Percentiles rank a stretch among this genome's conserved stretches.
Evolutionary conservation across 2,329 filamentous ascomycete species (phyloP).

Genomic region (Sphaerostilbella broomeana): DNA sequence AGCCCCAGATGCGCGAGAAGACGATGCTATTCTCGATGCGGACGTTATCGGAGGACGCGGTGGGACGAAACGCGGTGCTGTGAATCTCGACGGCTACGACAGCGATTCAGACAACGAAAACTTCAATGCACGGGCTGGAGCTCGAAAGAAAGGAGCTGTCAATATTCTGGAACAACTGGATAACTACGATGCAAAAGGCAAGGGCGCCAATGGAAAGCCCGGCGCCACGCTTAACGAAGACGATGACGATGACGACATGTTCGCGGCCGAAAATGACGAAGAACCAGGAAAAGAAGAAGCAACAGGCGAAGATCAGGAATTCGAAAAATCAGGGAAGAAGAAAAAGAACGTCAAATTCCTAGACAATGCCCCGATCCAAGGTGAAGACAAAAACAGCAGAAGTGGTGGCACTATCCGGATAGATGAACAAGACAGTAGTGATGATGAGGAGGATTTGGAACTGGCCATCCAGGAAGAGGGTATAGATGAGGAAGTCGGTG

Average conservation of each 20-base stretch:
- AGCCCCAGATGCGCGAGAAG: slow-evolving; percentile 70
- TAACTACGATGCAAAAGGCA: slow-evolving; percentile 43
- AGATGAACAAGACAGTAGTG: slow-evolving; percentile 49
- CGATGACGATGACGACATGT: slow-evolving; percentile 68
- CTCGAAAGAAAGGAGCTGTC: slow-evolving; percentile 45
- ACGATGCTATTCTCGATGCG: slow-evolving; percentile 70
- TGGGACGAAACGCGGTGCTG: slow-evolving; percentile 81
- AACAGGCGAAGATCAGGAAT: slow-evolving; percentile 19
- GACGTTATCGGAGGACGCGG: slow-evolving; percentile 82
- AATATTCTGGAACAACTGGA: slow-evolving; percentile 47
- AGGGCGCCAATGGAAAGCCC: slow-evolving; percentile 28
- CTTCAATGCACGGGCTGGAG: slow-evolving; percentile 67
- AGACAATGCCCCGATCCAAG: slow-evolving; percentile 61
- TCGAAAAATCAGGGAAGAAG: slow-evolving; percentile 45
- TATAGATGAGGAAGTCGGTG: slow-evolving; percentile 82
- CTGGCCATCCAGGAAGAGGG: slow-evolving; percentile 65
- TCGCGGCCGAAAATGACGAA: slow-evolving; percentile 60
- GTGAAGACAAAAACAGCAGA: slow-evolving; percentile 68
- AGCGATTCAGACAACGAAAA: slow-evolving; percentile 90
- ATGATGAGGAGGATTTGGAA: slow-evolving; percentile 65
- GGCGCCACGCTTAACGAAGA: slow-evolving; percentile 24
- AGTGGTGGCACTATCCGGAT: slow-evolving; percentile 65
- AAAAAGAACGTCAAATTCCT: slow-evolving; percentile 57
- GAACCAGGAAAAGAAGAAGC: slow-evolving; percentile 28
- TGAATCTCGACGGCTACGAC: slow-evolving; percentile 96